Conservation (phyloP, 2,329 filamentous ascomycete genomes). For the Penicillium sp. region DNA sequence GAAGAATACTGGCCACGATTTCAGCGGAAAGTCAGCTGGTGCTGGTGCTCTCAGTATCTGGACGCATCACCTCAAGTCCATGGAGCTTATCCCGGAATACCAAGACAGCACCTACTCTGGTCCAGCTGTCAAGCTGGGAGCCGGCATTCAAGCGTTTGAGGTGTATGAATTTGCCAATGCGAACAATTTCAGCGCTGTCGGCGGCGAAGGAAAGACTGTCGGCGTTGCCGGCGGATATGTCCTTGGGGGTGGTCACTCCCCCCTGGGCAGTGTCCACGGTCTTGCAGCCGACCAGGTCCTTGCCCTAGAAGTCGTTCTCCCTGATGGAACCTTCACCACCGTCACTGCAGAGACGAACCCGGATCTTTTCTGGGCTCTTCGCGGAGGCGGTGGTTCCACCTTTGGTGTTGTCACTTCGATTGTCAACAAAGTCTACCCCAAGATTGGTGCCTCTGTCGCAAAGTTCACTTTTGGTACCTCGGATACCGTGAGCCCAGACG, state of each 20-base stretch:
- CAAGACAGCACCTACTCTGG: conserved; percentile 1
- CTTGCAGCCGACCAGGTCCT: conserved; percentile 59
- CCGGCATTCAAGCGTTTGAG: conserved; percentile 7
- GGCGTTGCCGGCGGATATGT: conserved; percentile 59
- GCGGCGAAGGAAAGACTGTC: conserved; percentile 49
- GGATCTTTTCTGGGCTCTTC: conserved; percentile 50
- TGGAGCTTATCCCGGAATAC: conserved; percentile 34
- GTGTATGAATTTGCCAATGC: conserved; percentile 30
- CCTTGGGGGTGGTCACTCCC: conserved; percentile 58
- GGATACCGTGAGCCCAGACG: conserved; percentile 19
- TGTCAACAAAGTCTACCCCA: conserved; percentile 24
- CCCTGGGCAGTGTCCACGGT: conserved; percentile 27
- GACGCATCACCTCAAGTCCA: conserved; percentile 47
- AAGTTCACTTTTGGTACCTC: conserved; percentile 25
- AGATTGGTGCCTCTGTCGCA: conserved; percentile 22
- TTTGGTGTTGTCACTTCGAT: conserved; percentile 29
- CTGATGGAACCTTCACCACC: conserved; percentile 16
- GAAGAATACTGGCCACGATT: conserved; percentile 15
- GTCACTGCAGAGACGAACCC: conserved; percentile 15
- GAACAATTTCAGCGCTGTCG: conserved; percentile 50
- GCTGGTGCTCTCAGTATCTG: conserved; percentile 47
- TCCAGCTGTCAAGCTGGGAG: conserved; percentile 3
- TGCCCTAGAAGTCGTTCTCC: conserved; percentile 55
- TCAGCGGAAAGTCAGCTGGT: conserved; percentile 43
- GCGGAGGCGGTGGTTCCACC: conserved; percentile 51